Conservation (phyloP, 768 basidiomycete species). For the Agrocybe chaxingu region DNA sequence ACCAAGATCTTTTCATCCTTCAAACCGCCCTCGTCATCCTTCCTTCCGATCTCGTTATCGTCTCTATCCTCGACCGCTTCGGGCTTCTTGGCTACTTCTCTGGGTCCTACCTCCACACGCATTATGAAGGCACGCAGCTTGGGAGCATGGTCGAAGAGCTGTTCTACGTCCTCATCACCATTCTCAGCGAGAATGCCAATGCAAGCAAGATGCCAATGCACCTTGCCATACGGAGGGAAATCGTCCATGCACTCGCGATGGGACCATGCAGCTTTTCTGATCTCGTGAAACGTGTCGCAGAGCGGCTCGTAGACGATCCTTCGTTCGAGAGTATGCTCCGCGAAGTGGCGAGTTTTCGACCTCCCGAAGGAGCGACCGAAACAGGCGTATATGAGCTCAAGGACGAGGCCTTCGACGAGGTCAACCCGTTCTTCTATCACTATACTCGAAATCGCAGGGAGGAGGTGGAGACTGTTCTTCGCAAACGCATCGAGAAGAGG, state of each 20-base stretch:
- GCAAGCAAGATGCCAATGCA: constrained; percentile 66
- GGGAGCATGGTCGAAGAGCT: constrained; percentile 91
- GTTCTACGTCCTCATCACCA: constrained; percentile 81
- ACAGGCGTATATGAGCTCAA: constrained; percentile 87
- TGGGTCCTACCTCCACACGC: constrained; percentile 49
- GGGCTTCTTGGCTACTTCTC: constrained; percentile 78
- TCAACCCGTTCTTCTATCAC: constrained; percentile 95
- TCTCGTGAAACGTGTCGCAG: constrained; percentile 86
- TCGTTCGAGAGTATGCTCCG: constrained; percentile 76
- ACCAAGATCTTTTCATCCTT: constrained; percentile 89
- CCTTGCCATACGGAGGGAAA: constrained; percentile 71
- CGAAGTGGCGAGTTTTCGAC: constrained; percentile 78
- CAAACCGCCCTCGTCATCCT: constrained; percentile 81
- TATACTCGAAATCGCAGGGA: constrained; percentile 93
- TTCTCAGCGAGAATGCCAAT: constrained; percentile 78
- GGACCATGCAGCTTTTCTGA: constrained; percentile 89
- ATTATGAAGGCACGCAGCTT: constrained; percentile 69
- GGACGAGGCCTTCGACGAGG: constrained; percentile 77
- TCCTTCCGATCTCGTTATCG: constrained; percentile 74
- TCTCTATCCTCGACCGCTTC: constrained; percentile 89
- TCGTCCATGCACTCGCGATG: constrained; percentile 87
- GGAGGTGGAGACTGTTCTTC: constrained; percentile 79
- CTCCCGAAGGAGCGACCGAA: constrained; percentile 77
- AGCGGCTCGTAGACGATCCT: constrained; percentile 81
- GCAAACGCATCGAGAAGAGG: constrained; percentile 63